Evolutionary conservation across 371 early-diverging fungal species (phyloP).

Genomic region (Lichtheimia ornata): DNA sequence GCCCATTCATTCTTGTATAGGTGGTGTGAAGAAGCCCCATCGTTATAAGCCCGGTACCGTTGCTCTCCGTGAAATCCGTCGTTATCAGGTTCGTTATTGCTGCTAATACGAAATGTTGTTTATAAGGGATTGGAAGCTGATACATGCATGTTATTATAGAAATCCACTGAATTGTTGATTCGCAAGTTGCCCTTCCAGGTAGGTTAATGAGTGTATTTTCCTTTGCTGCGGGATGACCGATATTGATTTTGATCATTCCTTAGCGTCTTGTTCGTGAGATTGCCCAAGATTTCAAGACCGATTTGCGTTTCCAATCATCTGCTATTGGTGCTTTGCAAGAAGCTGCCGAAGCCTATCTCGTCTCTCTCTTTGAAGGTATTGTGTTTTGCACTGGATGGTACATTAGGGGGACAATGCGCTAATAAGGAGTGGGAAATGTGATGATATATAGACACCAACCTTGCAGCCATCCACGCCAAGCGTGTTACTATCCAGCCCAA

Average conservation of each 20-base stretch:
- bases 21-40: constrained; percentile 80
- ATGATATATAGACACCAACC: constrained; percentile 90
- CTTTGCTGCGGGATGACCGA: background rate
- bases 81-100: constrained; percentile 70
- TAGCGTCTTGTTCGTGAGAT: constrained; percentile 92
- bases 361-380: constrained; percentile 86
- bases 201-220: background rate
- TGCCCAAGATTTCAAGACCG: constrained; percentile 96
- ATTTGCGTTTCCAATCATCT: constrained; percentile 96
- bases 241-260: background rate
- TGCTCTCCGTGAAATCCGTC: constrained; percentile 96
- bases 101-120: background rate
- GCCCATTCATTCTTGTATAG: background rate
- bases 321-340: constrained; percentile 99
- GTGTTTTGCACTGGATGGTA: background rate
- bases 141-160: constrained; percentile 28
- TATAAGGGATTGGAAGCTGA: background rate
- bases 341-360: constrained; percentile 97
- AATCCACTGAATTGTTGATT: constrained; percentile 96
- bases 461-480: constrained; percentile 99
- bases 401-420: background rate
- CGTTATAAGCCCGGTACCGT: constrained; percentile 89
- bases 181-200: constrained; percentile 98
- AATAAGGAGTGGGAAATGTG: background rate
- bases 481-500: constrained; percentile 99